Conservation (phyloP, 2,329 filamentous ascomycete species). For the Biscogniauxia marginata region DNA sequence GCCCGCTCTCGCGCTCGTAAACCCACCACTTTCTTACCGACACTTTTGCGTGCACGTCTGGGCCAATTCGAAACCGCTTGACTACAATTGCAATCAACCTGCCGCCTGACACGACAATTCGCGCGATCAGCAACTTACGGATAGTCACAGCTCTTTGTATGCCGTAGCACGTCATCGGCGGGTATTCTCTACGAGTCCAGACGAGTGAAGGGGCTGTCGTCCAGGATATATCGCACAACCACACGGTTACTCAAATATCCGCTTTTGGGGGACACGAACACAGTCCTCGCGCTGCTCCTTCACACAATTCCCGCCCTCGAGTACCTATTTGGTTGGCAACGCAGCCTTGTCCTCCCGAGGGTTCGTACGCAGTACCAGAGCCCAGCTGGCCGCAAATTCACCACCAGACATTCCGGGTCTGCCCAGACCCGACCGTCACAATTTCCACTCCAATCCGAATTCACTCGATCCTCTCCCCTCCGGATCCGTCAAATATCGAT, state of each 20-base stretch:
- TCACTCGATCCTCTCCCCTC: slow-evolving; percentile 50
- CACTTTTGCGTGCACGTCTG: slow-evolving; percentile 3
- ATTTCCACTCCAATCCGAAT: slow-evolving; percentile 52
- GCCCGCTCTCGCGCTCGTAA: slow-evolving; percentile 10
- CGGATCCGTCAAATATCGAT: slow-evolving; percentile 41
- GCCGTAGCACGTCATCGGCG: slow-evolving; percentile 24
- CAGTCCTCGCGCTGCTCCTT: neutral
- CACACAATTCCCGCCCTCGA: neutral
- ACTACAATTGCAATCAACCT: slow-evolving; percentile 3
- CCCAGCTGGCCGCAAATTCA: slow-evolving; percentile 13
- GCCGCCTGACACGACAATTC: slow-evolving; percentile 8
- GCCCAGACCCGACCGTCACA: slow-evolving; percentile 44
- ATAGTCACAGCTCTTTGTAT: slow-evolving; percentile 24
- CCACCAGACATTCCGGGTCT: slow-evolving; percentile 33
- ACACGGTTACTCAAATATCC: slow-evolving; percentile 17
- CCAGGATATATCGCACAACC: slow-evolving; percentile 6
- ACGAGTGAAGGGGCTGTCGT: slow-evolving; percentile 8
- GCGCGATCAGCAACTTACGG: slow-evolving; percentile 14
- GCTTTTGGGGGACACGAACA: slow-evolving; percentile 11
- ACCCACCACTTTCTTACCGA: slow-evolving; percentile 5
- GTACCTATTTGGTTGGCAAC: slow-evolving; percentile 3
- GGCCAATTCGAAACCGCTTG: neutral
- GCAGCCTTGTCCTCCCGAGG: slow-evolving; percentile 14
- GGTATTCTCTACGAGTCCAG: slow-evolving; percentile 11
- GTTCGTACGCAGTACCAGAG: slow-evolving; percentile 6